A percentile compares a stretch with the other conserved stretches of the same genome.
phyloP scores from a whole-genome alignment of 1,284 basidiomycete species.

The Gymnopus androsaceus region DNA sequence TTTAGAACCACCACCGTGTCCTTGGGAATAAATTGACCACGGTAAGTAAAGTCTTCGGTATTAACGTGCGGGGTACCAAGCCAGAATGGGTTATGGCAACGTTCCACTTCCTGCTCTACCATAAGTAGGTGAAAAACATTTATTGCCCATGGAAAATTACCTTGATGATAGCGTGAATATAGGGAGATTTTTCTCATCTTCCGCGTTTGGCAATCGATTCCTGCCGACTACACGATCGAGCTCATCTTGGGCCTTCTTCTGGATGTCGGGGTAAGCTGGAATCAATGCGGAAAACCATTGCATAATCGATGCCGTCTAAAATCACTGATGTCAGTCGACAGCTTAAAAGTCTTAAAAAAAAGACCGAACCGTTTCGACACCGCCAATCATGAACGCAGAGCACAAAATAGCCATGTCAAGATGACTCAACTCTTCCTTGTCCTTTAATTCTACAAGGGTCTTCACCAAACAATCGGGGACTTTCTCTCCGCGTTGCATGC shows the following conservation, averaged over 20 bases:
- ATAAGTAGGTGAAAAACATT: background rate
- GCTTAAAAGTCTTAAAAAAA: background rate
- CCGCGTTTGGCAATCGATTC: conserved; percentile 30
- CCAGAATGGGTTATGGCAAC: conserved; percentile 42
- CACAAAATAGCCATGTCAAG: conserved; percentile 40
- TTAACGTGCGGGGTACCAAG: conserved; percentile 39
- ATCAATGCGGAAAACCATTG: conserved; percentile 41
- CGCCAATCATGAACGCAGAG: conserved; percentile 43
- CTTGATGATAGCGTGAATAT: conserved; percentile 37
- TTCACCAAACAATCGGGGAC: conserved; percentile 40
- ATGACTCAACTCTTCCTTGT: conserved; percentile 38
- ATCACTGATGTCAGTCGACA: background rate
- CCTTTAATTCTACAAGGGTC: conserved; percentile 34
- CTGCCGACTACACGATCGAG: conserved; percentile 38
- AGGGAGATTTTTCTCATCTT: conserved; percentile 37
- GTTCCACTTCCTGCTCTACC: conserved; percentile 25
- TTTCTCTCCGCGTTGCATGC: conserved; percentile 29
- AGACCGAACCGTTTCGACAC: conserved; percentile 39
- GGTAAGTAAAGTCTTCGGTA: conserved; percentile 40
- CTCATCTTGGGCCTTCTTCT: conserved; percentile 32
- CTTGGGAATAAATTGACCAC: conserved; percentile 41
- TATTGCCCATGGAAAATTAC: conserved; percentile 31
- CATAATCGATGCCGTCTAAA: conserved; percentile 35
- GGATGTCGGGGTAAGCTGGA: conserved; percentile 31
- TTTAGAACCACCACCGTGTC: conserved; percentile 41